Percentiles rank a stretch among this genome's conserved stretches.
phyloP scores from a whole-genome alignment of 176 grass and related monocot genomes.

The Tuctoria greenei region DNA sequence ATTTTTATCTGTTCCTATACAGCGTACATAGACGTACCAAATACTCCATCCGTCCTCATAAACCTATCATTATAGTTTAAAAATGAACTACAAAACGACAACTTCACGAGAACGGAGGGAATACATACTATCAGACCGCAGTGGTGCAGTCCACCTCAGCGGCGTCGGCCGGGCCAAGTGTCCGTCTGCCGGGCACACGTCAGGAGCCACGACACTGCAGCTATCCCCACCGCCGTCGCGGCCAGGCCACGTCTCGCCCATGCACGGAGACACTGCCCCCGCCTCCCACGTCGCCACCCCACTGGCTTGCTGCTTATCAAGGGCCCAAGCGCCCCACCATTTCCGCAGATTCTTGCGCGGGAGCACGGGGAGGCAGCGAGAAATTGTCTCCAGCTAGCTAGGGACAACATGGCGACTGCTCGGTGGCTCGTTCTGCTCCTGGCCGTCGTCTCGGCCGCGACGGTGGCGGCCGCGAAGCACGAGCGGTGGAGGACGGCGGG shows the following conservation, averaged over 20 bases:
- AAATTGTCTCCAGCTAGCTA: not conserved
- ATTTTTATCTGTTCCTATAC: not conserved
- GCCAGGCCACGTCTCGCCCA: slow-evolving; percentile 57
- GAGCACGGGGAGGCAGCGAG: not conserved
- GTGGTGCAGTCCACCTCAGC: slow-evolving; percentile 22
- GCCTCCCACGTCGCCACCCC: slow-evolving; percentile 36
- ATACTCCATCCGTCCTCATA: no score
- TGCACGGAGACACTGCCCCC: slow-evolving; percentile 40
- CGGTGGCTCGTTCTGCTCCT: slow-evolving; percentile 34
- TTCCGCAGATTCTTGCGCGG: not conserved
- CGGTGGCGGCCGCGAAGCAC: slow-evolving; percentile 5
- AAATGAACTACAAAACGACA: no score
- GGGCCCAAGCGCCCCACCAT: not conserved
- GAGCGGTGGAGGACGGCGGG: slow-evolving; percentile 23
- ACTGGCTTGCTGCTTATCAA: slow-evolving; percentile 39
- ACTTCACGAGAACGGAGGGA: no score
- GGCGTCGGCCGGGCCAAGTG: not conserved
- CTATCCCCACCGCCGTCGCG: slow-evolving; percentile 6
- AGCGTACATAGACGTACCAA: not conserved
- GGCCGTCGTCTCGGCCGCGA: slow-evolving; percentile 20
- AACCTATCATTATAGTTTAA: no score
- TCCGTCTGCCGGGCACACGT: not conserved
- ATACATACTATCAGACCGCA: not conserved
- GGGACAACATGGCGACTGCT: not conserved
- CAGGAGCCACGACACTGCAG: not conserved